Conservation (phyloP, 306 rosid species). For the Carpinus fangiana region DNA sequence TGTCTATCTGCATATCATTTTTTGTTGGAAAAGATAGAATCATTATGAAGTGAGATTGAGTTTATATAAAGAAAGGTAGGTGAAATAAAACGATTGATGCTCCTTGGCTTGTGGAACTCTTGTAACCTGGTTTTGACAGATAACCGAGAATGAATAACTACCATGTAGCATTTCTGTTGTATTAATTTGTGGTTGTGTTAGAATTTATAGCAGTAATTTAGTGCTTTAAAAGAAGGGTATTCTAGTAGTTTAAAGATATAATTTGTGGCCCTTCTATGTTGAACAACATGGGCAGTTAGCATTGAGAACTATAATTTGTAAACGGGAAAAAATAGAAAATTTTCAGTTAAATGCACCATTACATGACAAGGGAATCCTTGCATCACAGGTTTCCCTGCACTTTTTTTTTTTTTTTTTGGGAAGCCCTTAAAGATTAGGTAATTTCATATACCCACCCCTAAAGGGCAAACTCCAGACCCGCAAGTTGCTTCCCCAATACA, state of each 20-base stretch:
- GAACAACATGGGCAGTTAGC: not conserved
- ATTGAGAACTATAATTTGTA: too few relatives aligned
- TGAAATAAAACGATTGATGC: not conserved
- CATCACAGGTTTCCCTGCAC: too few relatives aligned
- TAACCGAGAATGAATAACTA: not conserved
- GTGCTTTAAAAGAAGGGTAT: not conserved
- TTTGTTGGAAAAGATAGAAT: not conserved
- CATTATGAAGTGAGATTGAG: not conserved
- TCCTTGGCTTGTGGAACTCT: constrained; percentile 13
- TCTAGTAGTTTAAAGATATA: not conserved
- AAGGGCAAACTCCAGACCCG: too few relatives aligned
- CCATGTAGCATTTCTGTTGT: not conserved
- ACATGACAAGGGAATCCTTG: too few relatives aligned
- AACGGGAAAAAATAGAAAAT: too few relatives aligned
- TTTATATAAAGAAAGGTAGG: not conserved
- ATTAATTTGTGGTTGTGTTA: not conserved
- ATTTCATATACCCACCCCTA: too few relatives aligned
- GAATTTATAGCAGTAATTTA: not conserved
- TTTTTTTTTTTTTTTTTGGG: too few relatives aligned
- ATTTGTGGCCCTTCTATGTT: not conserved
- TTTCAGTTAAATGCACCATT: too few relatives aligned
- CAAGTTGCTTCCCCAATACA: too few relatives aligned
- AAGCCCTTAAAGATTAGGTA: too few relatives aligned
- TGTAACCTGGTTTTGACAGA: not conserved
- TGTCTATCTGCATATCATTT: not conserved